Evolutionary conservation across 768 basidiomycete species (phyloP), one percentile per base, ranked within the genome.

Genomic region (Agrocybe praecox): DNA sequence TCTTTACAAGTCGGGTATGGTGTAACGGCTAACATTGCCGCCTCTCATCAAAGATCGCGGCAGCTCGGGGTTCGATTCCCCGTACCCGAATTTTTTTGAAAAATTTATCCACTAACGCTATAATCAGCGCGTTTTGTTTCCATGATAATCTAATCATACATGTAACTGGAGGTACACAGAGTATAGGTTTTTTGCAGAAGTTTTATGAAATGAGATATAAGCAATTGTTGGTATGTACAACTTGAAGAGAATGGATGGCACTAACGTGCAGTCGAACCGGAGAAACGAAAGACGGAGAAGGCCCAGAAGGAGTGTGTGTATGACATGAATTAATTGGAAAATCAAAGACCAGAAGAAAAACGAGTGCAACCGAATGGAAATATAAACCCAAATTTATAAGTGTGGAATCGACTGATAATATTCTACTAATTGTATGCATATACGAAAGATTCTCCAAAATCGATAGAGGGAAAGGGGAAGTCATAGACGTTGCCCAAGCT

Each of bases 21-120:
- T 84, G 82, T 83, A 84, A 84, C 70, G 82, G 82, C 79, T 80
- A 84, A 80, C 82, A 82, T 84, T 82, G 75, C 81, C 81, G 82
- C 82, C 81, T 84, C 74, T 82, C 82, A 81, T 69, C 19, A 36
- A 6, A 22, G 52, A 53, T 60, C 71, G 79, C 80, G 78, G 77
- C 74, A 79, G 79, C 79, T 80, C 79, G 79, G 78, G 79, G 78
- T 79, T 80, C 78, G 78, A 80, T 76, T 80, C 78, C 78, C 78
- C 77, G 78, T 80, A 78, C 72, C 77, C 74, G 77, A 80, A 77
- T 43, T 63, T 66, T 69, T 67, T 34, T 5, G n/a, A n/a, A n/a
- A n/a, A n/a, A n/a, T n/a, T n/a, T n/a, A n/a, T 34, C 33, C 33
- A 34, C 33, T 15, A 34, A 15, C n/a, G n/a, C n/a, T n/a, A n/a